These are phyloP conservation scores for Alternaria sp. DNA, from an alignment of 2,329 filamentous ascomycete species.

Conservation along the genomic window DNA sequence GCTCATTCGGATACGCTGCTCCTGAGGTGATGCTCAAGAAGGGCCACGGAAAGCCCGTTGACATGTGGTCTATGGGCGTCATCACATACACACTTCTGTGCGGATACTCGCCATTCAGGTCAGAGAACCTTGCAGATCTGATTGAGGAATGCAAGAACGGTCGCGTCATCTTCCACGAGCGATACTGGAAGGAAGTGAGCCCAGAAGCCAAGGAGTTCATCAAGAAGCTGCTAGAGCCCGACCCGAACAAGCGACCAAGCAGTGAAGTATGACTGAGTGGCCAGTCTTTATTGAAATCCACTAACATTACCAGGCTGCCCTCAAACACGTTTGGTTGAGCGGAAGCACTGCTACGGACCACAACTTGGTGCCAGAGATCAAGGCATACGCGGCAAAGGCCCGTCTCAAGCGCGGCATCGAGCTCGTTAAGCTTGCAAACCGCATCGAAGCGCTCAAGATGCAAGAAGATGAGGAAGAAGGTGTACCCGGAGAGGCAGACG, in stretches of 20 bases:
- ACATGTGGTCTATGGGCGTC: conserved; percentile 99
- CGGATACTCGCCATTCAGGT: conserved; percentile 97
- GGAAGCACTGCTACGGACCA: conserved; percentile 92
- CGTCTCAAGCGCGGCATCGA: conserved; percentile 93
- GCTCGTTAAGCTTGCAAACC: conserved; percentile 93
- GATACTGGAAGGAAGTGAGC: conserved; percentile 98
- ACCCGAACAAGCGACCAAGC: conserved; percentile 77
- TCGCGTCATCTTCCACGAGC: conserved; percentile 91
- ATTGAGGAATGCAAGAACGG: conserved; percentile 91
- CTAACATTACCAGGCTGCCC: conserved; percentile 67
- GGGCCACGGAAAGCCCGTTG: conserved; percentile 96
- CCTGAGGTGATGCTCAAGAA: conserved; percentile 98
- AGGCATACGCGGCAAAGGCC: conserved; percentile 88
- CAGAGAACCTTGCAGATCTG: conserved; percentile 89
- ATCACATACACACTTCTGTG: conserved; percentile 98
- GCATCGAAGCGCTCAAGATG: conserved; percentile 92
- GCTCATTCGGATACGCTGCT: conserved; percentile 96
- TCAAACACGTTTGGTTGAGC: conserved; percentile 87
- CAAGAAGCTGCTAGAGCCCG: conserved; percentile 76
- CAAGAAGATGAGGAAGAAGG: conserved; percentile 87
- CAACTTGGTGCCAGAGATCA: conserved; percentile 97
- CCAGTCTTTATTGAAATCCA: background rate
- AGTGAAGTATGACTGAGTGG: conserved; percentile 68
- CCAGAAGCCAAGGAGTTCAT: conserved; percentile 97
- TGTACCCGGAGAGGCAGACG: conserved; percentile 63